These are phyloP conservation scores for Calycina herbarum DNA, from an alignment of 2,329 filamentous ascomycete genomes.

Conservation along the genomic window DNA sequence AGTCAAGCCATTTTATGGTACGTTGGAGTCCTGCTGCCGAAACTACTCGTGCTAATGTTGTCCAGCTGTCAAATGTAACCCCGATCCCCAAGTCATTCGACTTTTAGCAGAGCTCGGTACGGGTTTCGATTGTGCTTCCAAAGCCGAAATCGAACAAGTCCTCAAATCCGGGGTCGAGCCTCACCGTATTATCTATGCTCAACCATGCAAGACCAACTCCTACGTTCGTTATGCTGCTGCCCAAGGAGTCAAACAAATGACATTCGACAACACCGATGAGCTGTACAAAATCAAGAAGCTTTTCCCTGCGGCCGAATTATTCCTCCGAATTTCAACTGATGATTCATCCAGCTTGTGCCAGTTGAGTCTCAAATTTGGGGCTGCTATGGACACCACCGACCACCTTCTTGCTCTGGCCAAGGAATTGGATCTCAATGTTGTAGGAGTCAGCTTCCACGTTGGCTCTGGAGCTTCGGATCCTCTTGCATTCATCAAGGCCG, in stretches of 20 bases:
- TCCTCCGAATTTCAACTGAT: slow-evolving; percentile 92
- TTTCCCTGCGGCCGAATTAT: slow-evolving; percentile 86
- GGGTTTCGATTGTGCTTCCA: slow-evolving; percentile 98
- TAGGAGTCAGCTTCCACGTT: slow-evolving; percentile 97
- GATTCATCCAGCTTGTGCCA: slow-evolving; percentile 93
- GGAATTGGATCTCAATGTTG: slow-evolving; percentile 82
- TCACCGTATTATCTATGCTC: slow-evolving; percentile 94
- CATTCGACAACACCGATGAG: slow-evolving; percentile 97
- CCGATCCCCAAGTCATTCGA: slow-evolving; percentile 82
- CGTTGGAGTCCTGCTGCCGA: slow-evolving; percentile 54
- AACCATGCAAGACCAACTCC: slow-evolving; percentile 99
- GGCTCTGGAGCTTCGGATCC: slow-evolving; percentile 95
- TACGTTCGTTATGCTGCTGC: slow-evolving; percentile 89
- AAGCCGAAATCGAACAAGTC: slow-evolving; percentile 93
- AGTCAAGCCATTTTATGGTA: slow-evolving; percentile 95
- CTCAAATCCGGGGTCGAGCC: slow-evolving; percentile 80
- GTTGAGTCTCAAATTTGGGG: slow-evolving; percentile 96
- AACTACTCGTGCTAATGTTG: slow-evolving; percentile 20
- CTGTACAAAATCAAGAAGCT: slow-evolving; percentile 96
- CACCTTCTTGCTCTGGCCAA: slow-evolving; percentile 77
- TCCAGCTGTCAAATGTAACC: slow-evolving; percentile 96
- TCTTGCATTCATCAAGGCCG: slow-evolving; percentile 85
- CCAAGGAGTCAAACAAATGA: slow-evolving; percentile 93
- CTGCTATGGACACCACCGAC: slow-evolving; percentile 78
- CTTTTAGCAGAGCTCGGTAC: slow-evolving; percentile 86